Evolutionary conservation across 164 flowering plant genomes (phyloP).

Genomic region (Chimonanthus praecox): DNA sequence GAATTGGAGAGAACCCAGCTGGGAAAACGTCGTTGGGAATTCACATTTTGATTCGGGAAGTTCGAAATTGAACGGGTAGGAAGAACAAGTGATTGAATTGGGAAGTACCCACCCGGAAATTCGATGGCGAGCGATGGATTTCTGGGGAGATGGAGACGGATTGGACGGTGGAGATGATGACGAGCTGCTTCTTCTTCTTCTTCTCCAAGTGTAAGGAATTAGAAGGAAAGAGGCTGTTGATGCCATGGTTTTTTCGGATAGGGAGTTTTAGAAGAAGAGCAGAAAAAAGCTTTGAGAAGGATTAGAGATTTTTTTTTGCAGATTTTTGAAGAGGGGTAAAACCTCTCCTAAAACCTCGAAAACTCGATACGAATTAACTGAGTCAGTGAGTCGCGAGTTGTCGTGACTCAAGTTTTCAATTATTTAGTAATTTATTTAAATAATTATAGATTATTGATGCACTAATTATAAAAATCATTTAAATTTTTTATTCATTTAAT

Average conservation of each 20-base stretch:
- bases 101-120: background rate
- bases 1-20: constrained; percentile 22
- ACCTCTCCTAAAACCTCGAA: constrained; percentile 5
- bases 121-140: background rate
- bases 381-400: too few relatives aligned
- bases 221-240: constrained; percentile 38
- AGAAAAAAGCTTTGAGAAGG: constrained; percentile 2
- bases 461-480: too few relatives aligned
- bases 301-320: background rate
- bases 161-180: background rate
- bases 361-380: too few relatives aligned
- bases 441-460: too few relatives aligned
- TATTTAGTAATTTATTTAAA: too few relatives aligned
- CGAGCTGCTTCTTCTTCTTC: constrained; percentile 5
- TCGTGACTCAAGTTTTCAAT: too few relatives aligned
- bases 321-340: background rate
- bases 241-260: constrained; percentile 34
- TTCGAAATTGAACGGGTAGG: constrained; percentile 9
- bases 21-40: constrained; percentile 7
- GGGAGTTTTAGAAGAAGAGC: constrained; percentile 10
- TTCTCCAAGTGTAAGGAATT: constrained; percentile 23
- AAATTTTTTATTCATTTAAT: too few relatives aligned
- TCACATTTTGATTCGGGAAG: background rate
- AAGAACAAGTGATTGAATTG: background rate
- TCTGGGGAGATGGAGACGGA: background rate